phyloP scores from a whole-genome alignment of 2,329 filamentous ascomycete genomes.

The Cordyceps pruinosa region DNA sequence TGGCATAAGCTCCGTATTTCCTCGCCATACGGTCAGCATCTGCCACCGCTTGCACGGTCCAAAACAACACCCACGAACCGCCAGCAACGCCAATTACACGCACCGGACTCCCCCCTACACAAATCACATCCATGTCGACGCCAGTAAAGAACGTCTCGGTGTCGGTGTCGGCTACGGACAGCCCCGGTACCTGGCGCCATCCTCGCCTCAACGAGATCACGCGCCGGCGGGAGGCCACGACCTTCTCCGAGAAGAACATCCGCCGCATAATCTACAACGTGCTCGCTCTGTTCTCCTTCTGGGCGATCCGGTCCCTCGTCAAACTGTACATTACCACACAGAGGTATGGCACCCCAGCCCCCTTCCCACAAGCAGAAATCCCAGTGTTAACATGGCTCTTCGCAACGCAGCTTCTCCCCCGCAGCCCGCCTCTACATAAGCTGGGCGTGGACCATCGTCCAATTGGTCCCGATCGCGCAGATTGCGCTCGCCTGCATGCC shows the following conservation, averaged over 20 bases:
- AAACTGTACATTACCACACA: constrained; percentile 31
- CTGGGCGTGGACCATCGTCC: constrained; percentile 41
- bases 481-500: constrained; percentile 65
- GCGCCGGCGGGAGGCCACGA: constrained; percentile 67
- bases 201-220: constrained; percentile 84
- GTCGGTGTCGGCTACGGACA: constrained; percentile 35
- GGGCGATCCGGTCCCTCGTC: constrained; percentile 28
- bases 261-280: constrained; percentile 63
- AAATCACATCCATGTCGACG: constrained; percentile 25
- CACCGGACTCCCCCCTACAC: background rate
- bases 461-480: constrained; percentile 60
- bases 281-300: constrained; percentile 35
- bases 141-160: constrained; percentile 35
- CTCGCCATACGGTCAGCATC: background rate
- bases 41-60: background rate
- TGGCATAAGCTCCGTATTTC: background rate
- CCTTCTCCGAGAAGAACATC: constrained; percentile 72
- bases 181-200: constrained; percentile 82
- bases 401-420: constrained; percentile 24
- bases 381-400: background rate
- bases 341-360: constrained; percentile 28
- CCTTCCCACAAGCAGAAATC: background rate
- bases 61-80: constrained; percentile 7
- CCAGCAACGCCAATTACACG: constrained; percentile 7
- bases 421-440: constrained; percentile 30